Percentiles rank a stretch among this genome's conserved stretches.
These are phyloP conservation scores for Vicia sativa DNA, from an alignment of 306 rosid species.

Conservation along the genomic window DNA sequence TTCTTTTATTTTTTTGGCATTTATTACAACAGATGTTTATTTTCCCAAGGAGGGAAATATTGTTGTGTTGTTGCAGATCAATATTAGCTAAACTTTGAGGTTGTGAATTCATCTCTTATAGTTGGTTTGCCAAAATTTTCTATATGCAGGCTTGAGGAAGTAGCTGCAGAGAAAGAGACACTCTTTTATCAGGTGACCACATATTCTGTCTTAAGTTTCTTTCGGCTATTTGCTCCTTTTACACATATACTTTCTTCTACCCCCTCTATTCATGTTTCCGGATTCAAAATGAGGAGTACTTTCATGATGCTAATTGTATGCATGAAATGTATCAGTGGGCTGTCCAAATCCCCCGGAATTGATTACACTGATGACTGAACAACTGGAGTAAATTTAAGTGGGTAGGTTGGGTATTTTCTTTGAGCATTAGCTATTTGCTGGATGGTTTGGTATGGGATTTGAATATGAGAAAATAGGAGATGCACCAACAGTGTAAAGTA, in stretches of 20 bases:
- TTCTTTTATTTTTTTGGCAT: conserved; percentile 10
- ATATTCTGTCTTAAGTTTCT: conserved; percentile 27
- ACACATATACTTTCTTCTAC: conserved; percentile 29
- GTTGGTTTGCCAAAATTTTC: conserved; percentile 35
- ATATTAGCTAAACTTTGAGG: conserved; percentile 22
- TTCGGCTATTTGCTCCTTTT: conserved; percentile 28
- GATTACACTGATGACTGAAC: conserved; percentile 35
- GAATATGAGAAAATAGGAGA: too few species aligned
- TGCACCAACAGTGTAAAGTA: too few species aligned
- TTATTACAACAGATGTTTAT: conserved; percentile 17
- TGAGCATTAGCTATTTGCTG: conserved; percentile 27
- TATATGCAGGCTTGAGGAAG: conserved; percentile 78
- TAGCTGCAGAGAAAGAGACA: conserved; percentile 68
- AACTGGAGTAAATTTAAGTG: conserved; percentile 32
- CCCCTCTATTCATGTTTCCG: conserved; percentile 26
- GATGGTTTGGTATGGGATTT: conserved; percentile 34
- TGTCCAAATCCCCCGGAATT: conserved; percentile 31
- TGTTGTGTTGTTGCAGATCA: conserved; percentile 24
- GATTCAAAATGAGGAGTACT: conserved; percentile 24
- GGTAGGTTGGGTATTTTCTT: conserved; percentile 29
- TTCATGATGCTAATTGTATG: conserved; percentile 21
- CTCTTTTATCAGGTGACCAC: conserved; percentile 77
- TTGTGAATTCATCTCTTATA: conserved; percentile 21
- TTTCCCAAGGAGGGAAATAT: background rate
- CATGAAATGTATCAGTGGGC: conserved; percentile 33